These are phyloP conservation scores for Cyclotella atomus DNA, from an alignment of 108 stramenopile species.

Conservation along the genomic window DNA sequence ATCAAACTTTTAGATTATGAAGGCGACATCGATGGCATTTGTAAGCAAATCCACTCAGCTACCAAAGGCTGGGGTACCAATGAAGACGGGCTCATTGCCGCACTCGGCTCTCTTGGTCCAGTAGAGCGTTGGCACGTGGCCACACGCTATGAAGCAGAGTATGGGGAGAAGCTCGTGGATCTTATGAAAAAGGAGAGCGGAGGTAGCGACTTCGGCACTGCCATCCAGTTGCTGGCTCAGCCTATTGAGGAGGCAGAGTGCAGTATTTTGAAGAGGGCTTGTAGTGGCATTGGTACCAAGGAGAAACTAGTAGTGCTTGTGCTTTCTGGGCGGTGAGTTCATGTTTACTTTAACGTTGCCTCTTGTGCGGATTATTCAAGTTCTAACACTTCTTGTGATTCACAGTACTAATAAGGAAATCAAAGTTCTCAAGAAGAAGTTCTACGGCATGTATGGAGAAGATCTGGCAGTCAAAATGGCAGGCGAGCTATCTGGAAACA, in stretches of 20 bases:
- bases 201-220: conserved; percentile 1
- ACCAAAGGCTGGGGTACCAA: conserved; percentile 5
- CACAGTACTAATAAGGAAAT: conserved; percentile 18
- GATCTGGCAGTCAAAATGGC: conserved; percentile 8
- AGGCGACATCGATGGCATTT: neutral
- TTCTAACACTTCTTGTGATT: neutral
- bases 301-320: conserved; percentile 9
- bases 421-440: conserved; percentile 5
- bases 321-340: conserved; percentile 2
- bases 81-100: conserved; percentile 1
- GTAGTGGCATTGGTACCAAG: neutral
- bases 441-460: conserved; percentile 1
- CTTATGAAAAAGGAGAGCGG: conserved; percentile 14
- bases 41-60: conserved; percentile 2
- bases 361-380: too few relatives aligned
- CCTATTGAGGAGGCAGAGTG: conserved; percentile 16
- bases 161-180: neutral
- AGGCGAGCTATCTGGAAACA: neutral
- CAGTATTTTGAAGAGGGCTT: neutral
- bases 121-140: conserved; percentile 4
- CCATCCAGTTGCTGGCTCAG: conserved; percentile 2
- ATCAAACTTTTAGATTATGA: too few relatives aligned
- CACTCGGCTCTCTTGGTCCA: conserved; percentile 6
- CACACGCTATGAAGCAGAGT: conserved; percentile 2
- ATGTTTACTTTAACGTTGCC: too few relatives aligned